Evolutionary conservation across 768 basidiomycete genomes (phyloP).

Genomic region (Boletus sp.): DNA sequence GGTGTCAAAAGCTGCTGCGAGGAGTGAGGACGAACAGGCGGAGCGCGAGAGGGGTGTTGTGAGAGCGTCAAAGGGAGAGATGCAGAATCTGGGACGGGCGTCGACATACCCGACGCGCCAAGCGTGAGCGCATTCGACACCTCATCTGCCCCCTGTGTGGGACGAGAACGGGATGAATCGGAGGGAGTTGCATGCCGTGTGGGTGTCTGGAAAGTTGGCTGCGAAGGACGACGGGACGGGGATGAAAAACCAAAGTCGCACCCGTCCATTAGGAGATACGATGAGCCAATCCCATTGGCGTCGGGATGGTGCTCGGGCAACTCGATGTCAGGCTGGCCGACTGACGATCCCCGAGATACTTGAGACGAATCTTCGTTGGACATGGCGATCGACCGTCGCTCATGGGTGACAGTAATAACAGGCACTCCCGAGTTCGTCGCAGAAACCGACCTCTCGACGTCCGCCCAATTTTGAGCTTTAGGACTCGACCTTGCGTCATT

Average conservation of each 20-base stretch:
- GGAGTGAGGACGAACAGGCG: neutral
- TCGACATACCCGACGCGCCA: constrained; percentile 10
- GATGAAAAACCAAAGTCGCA: neutral
- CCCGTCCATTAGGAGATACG: neutral
- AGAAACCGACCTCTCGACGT: neutral
- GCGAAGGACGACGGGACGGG: neutral
- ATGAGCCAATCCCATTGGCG: neutral
- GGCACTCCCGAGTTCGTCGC: neutral
- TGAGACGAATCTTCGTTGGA: neutral
- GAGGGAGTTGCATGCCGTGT: constrained; percentile 12
- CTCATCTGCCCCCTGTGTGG: constrained; percentile 21
- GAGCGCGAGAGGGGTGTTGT: neutral
- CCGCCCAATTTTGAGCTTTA: neutral
- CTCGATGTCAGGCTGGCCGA: neutral
- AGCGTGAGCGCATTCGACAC: constrained; percentile 19
- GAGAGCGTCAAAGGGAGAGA: constrained; percentile 2
- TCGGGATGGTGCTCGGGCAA: neutral
- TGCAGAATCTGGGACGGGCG: neutral
- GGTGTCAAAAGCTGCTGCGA: neutral
- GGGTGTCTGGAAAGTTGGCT: neutral
- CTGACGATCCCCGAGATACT: neutral
- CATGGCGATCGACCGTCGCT: neutral
- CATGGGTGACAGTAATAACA: neutral
- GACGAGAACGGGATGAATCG: neutral
- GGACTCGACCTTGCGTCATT: neutral